Base-by-base conservation (phyloP, 495 filamentous ascomycete genomes). In the Penicillium daleae region DNA sequence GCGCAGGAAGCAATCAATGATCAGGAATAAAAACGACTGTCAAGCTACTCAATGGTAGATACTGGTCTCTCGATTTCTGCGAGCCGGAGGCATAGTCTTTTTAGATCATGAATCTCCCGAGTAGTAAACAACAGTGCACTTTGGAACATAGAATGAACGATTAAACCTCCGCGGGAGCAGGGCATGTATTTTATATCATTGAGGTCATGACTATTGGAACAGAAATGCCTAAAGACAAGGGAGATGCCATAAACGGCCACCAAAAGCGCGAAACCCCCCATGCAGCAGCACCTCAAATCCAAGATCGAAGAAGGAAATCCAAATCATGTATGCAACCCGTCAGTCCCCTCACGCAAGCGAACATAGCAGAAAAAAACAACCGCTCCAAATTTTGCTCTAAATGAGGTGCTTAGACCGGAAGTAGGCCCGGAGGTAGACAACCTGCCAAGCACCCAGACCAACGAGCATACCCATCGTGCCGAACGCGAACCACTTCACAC, bases 401-500 rank as follows among this genome's bases (percentile, higher is more conserved):
- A 95, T 95, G 65, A 95, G 82, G 81, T 95, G 91, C 86, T 95
- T 95, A 66, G 90, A 92, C 84, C 95, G 87, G 82, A 99, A 99
- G 82, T 99, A 99, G 70, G 95, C 93, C 78, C 95, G 84, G 76
- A 99, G 81, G 77, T 99, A 98, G 66, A 98, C 87, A 71, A 99
- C 90, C 85, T 99, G 95, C 95, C 95, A 99, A 44, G 84, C 92
- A 68, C 95, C 96, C 64, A 99, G 81, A 26, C 85, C 90, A 60
- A 97, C 84, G 65, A 99, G 82, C 84, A 97, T 92, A 44, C 91
- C 91, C 83, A 97, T 99, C 24, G 95, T 97, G 40, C 88, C 87
- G 75, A 97, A 90, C 2, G 93, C 93, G 76, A 99, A 99, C 92
- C 92, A 98, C 80, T 98, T 99, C 57, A 99, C 95, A 59, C 95